Conservation (phyloP, 1,139 yeast genomes). For the Yamadazyma triangularis region DNA sequence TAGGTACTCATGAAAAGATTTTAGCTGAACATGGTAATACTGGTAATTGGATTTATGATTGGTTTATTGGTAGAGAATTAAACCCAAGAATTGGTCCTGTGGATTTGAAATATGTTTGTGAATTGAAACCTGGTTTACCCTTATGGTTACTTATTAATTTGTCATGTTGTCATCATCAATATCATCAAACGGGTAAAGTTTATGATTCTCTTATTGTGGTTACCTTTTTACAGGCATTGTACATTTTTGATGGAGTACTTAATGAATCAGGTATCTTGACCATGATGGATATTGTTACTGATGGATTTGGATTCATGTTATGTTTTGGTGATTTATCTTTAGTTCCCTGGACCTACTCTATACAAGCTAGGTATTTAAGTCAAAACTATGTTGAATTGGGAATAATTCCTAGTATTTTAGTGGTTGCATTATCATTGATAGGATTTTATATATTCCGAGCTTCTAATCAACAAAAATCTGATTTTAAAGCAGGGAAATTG, state of each 20-base stretch:
- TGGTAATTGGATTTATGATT: constrained; percentile 71
- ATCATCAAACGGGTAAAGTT: constrained; percentile 52
- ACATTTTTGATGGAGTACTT: constrained; percentile 85
- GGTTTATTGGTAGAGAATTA: constrained; percentile 96
- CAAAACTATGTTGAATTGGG: constrained; percentile 59
- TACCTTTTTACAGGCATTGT: constrained; percentile 68
- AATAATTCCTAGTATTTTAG: constrained; percentile 22
- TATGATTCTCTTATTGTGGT: constrained; percentile 73
- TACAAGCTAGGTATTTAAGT: constrained; percentile 73
- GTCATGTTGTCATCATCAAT: constrained; percentile 80
- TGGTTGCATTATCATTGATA: constrained; percentile 38
- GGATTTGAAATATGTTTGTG: constrained; percentile 90
- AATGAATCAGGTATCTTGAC: constrained; percentile 86
- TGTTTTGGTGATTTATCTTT: constrained; percentile 90
- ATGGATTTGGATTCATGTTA: constrained; percentile 96
- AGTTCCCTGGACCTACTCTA: constrained; percentile 89
- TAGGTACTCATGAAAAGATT: constrained; percentile 59
- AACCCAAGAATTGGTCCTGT: constrained; percentile 84
- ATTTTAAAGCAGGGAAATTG: constrained; percentile 75
- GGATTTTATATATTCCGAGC: constrained; percentile 85
- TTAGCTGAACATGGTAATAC: constrained; percentile 87
- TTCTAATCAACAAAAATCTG: constrained; percentile 80
- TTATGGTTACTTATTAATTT: constrained; percentile 80
- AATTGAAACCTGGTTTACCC: constrained; percentile 90
- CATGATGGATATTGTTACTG: constrained; percentile 95